Conservation (phyloP, 2,329 filamentous ascomycete species). For the Microsporum ferrugineum region DNA sequence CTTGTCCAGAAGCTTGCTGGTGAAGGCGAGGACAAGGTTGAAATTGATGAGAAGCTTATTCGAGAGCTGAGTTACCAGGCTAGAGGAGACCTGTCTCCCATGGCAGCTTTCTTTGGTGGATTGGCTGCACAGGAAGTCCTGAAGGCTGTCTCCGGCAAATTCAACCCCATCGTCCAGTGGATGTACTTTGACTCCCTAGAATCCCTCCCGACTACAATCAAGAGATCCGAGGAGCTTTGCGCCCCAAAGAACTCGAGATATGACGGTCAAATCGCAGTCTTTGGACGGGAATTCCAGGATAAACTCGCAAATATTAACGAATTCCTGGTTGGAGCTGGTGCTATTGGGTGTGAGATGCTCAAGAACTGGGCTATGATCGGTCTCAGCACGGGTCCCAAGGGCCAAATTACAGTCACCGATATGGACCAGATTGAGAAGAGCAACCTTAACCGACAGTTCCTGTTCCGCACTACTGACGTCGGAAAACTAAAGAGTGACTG, state of each 20-base stretch:
- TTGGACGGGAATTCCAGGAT: conserved; percentile 85
- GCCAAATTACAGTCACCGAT: conserved; percentile 85
- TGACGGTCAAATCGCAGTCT: conserved; percentile 93
- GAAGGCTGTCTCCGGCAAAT: conserved; percentile 96
- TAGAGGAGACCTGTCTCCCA: conserved; percentile 74
- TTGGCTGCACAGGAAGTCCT: conserved; percentile 87
- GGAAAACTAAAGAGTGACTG: conserved; percentile 94
- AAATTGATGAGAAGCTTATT: conserved; percentile 84
- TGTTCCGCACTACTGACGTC: conserved; percentile 89
- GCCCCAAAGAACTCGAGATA: conserved; percentile 76
- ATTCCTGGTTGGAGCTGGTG: conserved; percentile 90
- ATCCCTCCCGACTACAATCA: conserved; percentile 64
- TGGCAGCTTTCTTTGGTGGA: conserved; percentile 92
- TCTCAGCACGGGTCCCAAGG: conserved; percentile 73
- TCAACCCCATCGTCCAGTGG: conserved; percentile 89
- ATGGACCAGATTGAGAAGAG: conserved; percentile 99
- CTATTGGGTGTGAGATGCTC: conserved; percentile 96
- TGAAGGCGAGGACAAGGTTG: conserved; percentile 56
- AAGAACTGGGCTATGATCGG: conserved; percentile 99
- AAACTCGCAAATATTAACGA: conserved; percentile 83
- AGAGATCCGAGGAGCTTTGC: conserved; percentile 76
- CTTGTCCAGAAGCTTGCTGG: conserved; percentile 63
- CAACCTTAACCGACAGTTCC: conserved; percentile 92
- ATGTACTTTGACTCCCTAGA: conserved; percentile 98
- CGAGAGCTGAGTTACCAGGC: conserved; percentile 93